Percentiles rank a stretch among this genome's conserved stretches.
Conservation (phyloP, 2,329 filamentous ascomycete genomes). For the Blumeria hordei region DNA sequence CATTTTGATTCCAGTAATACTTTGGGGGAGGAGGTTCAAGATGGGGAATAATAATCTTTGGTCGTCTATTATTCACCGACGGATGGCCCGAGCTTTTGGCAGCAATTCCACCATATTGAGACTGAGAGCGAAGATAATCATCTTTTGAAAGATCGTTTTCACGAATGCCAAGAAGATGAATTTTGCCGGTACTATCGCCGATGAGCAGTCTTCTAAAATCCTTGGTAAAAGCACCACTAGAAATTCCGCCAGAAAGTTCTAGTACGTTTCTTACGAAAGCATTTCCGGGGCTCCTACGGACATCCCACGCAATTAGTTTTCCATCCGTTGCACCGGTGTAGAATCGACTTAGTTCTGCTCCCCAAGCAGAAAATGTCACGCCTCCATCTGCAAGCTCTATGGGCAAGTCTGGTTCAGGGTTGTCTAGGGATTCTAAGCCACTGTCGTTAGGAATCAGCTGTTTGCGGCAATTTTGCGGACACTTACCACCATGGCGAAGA, state of each 20-base stretch:
- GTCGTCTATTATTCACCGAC: slow-evolving; percentile 10
- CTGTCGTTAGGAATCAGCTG: not conserved
- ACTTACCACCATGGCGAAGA: slow-evolving; percentile 25
- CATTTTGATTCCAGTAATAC: not conserved
- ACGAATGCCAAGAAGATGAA: slow-evolving; percentile 29
- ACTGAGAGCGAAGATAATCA: not conserved
- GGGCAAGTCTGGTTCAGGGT: slow-evolving; percentile 10
- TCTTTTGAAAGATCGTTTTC: slow-evolving; percentile 15
- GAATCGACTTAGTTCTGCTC: slow-evolving; percentile 27
- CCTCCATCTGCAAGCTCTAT: slow-evolving; percentile 32
- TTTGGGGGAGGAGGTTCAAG: slow-evolving; percentile 22
- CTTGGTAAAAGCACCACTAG: slow-evolving; percentile 31
- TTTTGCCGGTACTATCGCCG: slow-evolving; percentile 35
- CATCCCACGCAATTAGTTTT: slow-evolving; percentile 36
- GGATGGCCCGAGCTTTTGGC: not conserved
- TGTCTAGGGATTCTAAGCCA: slow-evolving; percentile 11
- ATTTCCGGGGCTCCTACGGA: slow-evolving; percentile 19
- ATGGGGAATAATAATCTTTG: slow-evolving; percentile 26
- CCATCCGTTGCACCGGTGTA: slow-evolving; percentile 42
- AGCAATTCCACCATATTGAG: not conserved
- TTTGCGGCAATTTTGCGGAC: not conserved
- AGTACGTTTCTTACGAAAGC: slow-evolving; percentile 29
- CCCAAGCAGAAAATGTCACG: slow-evolving; percentile 40
- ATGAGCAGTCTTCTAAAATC: slow-evolving; percentile 29
- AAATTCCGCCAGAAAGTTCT: slow-evolving; percentile 29